Base-by-base conservation (phyloP, 2,329 filamentous ascomycete species). In the Paecilomyces formosus region DNA sequence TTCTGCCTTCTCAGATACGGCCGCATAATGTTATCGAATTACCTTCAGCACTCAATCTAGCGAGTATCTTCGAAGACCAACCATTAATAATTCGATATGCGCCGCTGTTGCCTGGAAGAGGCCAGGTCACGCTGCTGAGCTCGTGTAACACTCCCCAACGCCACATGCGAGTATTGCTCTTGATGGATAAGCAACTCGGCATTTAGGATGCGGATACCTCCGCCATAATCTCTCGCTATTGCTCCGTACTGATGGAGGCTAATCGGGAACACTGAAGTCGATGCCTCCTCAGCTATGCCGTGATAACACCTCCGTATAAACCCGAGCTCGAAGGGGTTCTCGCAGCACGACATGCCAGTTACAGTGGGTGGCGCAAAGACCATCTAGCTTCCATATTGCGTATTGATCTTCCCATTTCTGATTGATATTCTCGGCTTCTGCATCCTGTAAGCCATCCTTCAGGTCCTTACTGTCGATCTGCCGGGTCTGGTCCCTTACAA, bases 391-490 rank as follows among this genome's bases (percentile, higher is more conserved):
- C 39, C 39, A 21, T 9, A 45, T 45, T 18, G 39, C 39, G 39
- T 45, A 18, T 18, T 18, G 39, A 45, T 45, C 39, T 45, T n/a
- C 39, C 8, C n/a, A n/a, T 18, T 7, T 6, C 13, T 45, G 39
- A 45, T 45, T 45, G n/a, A 21, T n/a, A 45, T 18, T 21, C 15
- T n/a, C 18, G 39, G 18, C 18, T 45, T 45, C 22, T 52, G 50
- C 50, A 24, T 52, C 22, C 22, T 52, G 50, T 52, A 52, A 52
- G 50, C 26, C 22, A 52, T 52, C 21, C 2, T 2, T 26, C 58
- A 54, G 61, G 63, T 53, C 59, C 61, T 18, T 53, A 61, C 54
- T 30, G 57, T 64, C 24, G 54, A 60, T 30, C 60, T 59, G 26
- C 60, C 60, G 21, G 45, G 50, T 24, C 50, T 24, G 21, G 11